Conservation (phyloP, 176 grass and related monocot species). For the Ensete ventricosum region DNA sequence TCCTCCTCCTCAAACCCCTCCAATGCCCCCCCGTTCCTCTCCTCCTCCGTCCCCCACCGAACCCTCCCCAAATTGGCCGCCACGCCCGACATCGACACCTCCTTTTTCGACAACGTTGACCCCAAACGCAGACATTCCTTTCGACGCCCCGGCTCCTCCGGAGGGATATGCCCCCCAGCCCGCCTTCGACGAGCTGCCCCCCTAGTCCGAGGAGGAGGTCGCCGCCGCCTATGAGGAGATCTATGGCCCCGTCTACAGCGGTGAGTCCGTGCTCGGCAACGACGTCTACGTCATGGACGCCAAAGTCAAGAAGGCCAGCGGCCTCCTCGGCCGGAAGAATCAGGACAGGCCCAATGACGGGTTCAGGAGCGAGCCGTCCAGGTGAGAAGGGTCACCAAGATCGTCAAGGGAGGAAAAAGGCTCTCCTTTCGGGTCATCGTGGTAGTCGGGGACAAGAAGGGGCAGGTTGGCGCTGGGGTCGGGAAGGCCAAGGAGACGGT, state of each 20-base stretch:
- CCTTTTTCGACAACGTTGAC: conserved; percentile 29
- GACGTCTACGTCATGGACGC: conserved; percentile 55
- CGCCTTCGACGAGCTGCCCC: conserved; percentile 52
- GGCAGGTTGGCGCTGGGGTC: conserved; percentile 63
- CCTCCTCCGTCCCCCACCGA: conserved; percentile 12
- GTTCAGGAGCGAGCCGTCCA: conserved; percentile 74
- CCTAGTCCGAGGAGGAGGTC: conserved; percentile 54
- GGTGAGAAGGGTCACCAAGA: conserved; percentile 73
- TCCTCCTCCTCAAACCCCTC: conserved; percentile 13
- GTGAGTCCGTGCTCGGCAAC: conserved; percentile 46
- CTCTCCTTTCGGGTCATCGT: conserved; percentile 73
- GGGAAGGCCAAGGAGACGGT: conserved; percentile 79
- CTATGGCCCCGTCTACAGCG: conserved; percentile 77
- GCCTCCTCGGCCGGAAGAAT: conserved; percentile 50
- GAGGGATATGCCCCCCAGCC: conserved; percentile 61
- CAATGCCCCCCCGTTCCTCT: neutral
- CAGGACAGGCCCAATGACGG: conserved; percentile 55
- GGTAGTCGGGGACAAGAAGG: conserved; percentile 76
- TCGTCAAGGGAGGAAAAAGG: conserved; percentile 86
- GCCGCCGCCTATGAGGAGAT: conserved; percentile 51
- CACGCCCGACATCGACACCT: conserved; percentile 24
- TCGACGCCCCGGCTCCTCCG: conserved; percentile 40
- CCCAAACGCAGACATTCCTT: conserved; percentile 18
- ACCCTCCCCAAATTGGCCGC: conserved; percentile 28
- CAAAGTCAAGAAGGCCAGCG: conserved; percentile 33